phyloP scores from a whole-genome alignment of 164 flowering plant species.

The Tinospora cordifolia region DNA sequence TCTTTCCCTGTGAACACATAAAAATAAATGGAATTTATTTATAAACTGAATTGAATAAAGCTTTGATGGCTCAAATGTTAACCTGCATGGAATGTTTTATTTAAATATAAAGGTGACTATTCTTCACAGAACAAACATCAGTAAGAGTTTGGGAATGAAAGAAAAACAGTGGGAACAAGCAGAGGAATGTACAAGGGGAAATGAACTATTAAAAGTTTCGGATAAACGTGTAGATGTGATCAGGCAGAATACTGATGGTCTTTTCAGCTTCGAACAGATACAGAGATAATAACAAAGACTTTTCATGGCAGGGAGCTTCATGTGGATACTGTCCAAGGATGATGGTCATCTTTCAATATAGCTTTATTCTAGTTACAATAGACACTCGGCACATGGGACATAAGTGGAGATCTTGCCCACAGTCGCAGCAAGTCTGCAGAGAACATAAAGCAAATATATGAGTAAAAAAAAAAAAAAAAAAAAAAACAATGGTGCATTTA shows the following conservation, averaged over 20 bases:
- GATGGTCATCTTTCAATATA: constrained; percentile 21
- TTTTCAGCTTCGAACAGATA: not conserved
- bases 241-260: not conserved
- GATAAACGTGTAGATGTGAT: not conserved
- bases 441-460: not conserved
- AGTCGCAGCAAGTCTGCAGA: constrained; percentile 53
- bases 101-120: not conserved
- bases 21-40: too few species aligned
- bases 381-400: constrained; percentile 53
- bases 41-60: too few species aligned
- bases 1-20: too few species aligned
- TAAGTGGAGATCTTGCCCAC: constrained; percentile 35
- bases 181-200: constrained; percentile 7
- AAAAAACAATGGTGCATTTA: not conserved
- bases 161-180: not conserved
- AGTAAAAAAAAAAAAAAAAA: not conserved
- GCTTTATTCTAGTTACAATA: constrained; percentile 46
- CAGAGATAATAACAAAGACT: not conserved
- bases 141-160: not conserved
- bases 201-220: not conserved
- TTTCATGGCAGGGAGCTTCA: not conserved
- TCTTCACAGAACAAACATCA: not conserved
- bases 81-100: not conserved
- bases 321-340: not conserved
- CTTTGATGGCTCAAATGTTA: not conserved